Evolutionary conservation across 2,329 filamentous ascomycete genomes (phyloP).

Genomic region (Fusarium setosum): DNA sequence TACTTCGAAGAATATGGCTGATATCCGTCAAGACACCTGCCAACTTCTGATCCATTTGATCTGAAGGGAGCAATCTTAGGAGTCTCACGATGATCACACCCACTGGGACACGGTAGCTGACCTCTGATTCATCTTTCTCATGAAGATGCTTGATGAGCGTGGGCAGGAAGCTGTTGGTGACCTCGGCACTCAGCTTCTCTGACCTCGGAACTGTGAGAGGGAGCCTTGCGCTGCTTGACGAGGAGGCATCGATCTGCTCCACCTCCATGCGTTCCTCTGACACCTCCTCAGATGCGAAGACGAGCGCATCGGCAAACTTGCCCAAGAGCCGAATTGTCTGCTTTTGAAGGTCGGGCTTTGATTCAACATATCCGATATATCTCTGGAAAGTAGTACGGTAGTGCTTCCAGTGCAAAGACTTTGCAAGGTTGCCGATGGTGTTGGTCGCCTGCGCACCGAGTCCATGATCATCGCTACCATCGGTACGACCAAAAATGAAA

Average conservation of each 20-base stretch:
- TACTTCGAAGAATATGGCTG: slow-evolving; percentile 91
- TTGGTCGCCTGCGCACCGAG: slow-evolving; percentile 87
- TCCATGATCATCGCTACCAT: slow-evolving; percentile 81
- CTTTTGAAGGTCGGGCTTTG: slow-evolving; percentile 86
- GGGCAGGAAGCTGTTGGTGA: slow-evolving; percentile 81
- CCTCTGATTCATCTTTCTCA: slow-evolving; percentile 93
- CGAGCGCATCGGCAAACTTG: slow-evolving; percentile 82
- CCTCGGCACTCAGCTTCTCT: slow-evolving; percentile 76
- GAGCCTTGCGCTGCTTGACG: slow-evolving; percentile 58
- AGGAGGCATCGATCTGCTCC: slow-evolving; percentile 45
- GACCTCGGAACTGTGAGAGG: slow-evolving; percentile 73
- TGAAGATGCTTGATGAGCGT: slow-evolving; percentile 87
- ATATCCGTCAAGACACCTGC: slow-evolving; percentile 91
- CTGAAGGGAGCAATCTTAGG: slow-evolving; percentile 79
- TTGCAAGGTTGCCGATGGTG: slow-evolving; percentile 79
- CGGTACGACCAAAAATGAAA: slow-evolving; percentile 86
- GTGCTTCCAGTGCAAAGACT: slow-evolving; percentile 88
- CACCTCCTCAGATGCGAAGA: slow-evolving; percentile 61
- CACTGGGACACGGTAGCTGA: slow-evolving; percentile 91
- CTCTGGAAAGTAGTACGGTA: slow-evolving; percentile 86
- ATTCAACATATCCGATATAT: slow-evolving; percentile 84
- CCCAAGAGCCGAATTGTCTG: slow-evolving; percentile 85
- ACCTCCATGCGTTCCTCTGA: slow-evolving; percentile 57
- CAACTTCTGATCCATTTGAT: slow-evolving; percentile 78
- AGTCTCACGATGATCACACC: slow-evolving; percentile 91